Evolutionary conservation across 2,329 filamentous ascomycete genomes (phyloP), one percentile per base, ranked within the genome.

Genomic region (Cytospora piceae): DNA sequence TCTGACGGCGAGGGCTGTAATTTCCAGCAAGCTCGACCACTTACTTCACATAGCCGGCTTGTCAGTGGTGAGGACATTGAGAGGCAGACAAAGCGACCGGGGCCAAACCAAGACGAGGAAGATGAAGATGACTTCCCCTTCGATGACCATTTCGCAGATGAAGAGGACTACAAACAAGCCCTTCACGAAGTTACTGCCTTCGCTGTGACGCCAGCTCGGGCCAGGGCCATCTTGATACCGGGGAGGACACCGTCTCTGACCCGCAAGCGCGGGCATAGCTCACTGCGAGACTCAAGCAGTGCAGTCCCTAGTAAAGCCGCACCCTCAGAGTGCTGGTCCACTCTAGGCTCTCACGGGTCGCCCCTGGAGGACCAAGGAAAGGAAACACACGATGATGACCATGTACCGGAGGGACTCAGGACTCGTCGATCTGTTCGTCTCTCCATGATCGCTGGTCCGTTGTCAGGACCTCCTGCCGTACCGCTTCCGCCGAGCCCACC

Each of bases 401-500:
- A 24, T 24, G 46, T 49, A 8, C n/a, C 46, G n/a, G 7, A 24
- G 7, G 42, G 20, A 9, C 42, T 22, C 7, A 20, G 42, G 6
- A 8, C 49, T 12, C 17, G 32, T 22, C 29, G 17, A 8, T 22
- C 29, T 2, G 27, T 34, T 32, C 60, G 53, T 63, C 39, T 51
- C 24, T 62, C 52, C 27, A 32, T 63, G 22, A 22, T 4, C 0
- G 46, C n/a, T n/a, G 60, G 37, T 29, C 53, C 60, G 9, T 54
- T 42, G 3, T 51, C 52, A 4, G 53, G 53, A 12, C 60, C 53
- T 22, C 60, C 60, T 32, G 52, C 29, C n/a, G 27, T 27, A 11
- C 32, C 60, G 7, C 53, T 63, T 2, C 60, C 60, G 24, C 53
- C 60, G 37, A 57, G 3, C 53, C 60, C 60, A 37, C 39, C 39